Evolutionary conservation across 305 asterid genomes (phyloP).

Genomic region (Andrographis paniculata): DNA sequence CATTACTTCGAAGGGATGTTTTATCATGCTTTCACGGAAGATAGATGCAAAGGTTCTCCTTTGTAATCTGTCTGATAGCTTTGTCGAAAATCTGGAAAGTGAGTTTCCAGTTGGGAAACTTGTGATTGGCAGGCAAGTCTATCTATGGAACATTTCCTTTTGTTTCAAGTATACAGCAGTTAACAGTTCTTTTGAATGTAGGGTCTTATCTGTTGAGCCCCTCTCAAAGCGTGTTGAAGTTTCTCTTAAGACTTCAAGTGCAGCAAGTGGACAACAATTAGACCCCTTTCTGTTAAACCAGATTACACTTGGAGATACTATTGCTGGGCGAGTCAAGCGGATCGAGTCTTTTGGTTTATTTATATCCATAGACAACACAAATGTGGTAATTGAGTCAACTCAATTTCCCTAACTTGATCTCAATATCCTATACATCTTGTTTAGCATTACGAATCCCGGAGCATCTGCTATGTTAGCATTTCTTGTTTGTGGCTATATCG

Average conservation of each 20-base stretch:
- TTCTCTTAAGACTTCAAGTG: slow-evolving; percentile 63
- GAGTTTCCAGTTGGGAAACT: slow-evolving; percentile 83
- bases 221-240: slow-evolving; percentile 85
- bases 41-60: slow-evolving; percentile 78
- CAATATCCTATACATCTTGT: background rate
- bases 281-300: slow-evolving; percentile 35
- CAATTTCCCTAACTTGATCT: background rate
- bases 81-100: slow-evolving; percentile 56
- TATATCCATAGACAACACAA: slow-evolving; percentile 60
- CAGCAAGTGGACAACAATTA: slow-evolving; percentile 28
- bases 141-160: slow-evolving; percentile 11
- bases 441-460: too few relatives aligned
- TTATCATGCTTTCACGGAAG: slow-evolving; percentile 74
- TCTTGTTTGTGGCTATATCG: background rate
- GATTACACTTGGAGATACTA: slow-evolving; percentile 51
- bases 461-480: too few relatives aligned
- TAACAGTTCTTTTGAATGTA: slow-evolving; percentile 31
- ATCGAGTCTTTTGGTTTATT: slow-evolving; percentile 82
- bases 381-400: slow-evolving; percentile 41
- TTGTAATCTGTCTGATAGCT: slow-evolving; percentile 72
- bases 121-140: slow-evolving; percentile 69
- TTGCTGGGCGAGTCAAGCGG: slow-evolving; percentile 78
- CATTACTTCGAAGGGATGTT: slow-evolving; percentile 72
- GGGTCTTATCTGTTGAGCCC: slow-evolving; percentile 86
- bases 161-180: slow-evolving; percentile 19